Evolutionary conservation across 148 eudicot genomes (phyloP).

Genomic region (Rheum nobile): DNA sequence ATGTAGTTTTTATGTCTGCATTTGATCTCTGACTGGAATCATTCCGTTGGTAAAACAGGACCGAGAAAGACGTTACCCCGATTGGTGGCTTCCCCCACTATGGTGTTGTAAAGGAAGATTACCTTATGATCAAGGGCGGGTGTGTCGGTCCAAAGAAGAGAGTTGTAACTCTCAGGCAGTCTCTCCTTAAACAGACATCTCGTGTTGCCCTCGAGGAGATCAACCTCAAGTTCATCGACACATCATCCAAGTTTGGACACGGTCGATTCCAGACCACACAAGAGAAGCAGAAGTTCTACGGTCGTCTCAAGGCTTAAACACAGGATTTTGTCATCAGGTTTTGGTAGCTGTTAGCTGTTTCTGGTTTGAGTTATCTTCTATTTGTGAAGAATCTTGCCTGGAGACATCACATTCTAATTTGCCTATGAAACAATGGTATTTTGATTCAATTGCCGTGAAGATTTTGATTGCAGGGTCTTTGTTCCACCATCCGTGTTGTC

Average conservation of each 20-base stretch:
- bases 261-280: conserved; percentile 85
- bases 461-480: no score
- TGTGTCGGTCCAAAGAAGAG: conserved; percentile 83
- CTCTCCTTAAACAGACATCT: conserved; percentile 74
- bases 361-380: neutral
- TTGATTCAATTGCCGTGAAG: no score
- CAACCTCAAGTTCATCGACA: conserved; percentile 75
- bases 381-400: neutral
- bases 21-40: no score
- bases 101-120: conserved; percentile 81
- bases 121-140: conserved; percentile 71
- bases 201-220: no score
- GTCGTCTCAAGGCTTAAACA: conserved; percentile 42
- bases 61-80: conserved; percentile 81
- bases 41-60: conserved; percentile 34
- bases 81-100: conserved; percentile 94
- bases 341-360: neutral
- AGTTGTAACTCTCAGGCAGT: conserved; percentile 70
- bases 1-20: no score
- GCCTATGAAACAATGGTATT: no score
- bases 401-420: neutral
- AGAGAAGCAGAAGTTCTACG: no score
- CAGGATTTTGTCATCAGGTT: neutral
- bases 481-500: no score
- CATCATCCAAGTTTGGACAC: conserved; percentile 90